Base-by-base conservation (phyloP, 1,284 basidiomycete species). In the Tremellales sp. region DNA sequence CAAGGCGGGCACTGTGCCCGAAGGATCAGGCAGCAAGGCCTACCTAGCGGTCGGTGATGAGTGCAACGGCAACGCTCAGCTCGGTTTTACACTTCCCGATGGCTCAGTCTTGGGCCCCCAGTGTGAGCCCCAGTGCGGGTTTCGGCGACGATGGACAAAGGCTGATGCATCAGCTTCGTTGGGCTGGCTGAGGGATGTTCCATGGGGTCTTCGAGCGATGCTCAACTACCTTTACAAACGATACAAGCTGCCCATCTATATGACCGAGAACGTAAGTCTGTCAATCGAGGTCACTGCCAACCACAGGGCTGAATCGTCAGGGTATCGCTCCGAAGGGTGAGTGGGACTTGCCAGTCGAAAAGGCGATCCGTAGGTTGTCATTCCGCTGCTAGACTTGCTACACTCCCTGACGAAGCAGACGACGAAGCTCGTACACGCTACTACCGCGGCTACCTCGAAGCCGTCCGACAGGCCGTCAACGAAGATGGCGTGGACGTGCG, bases 301-400 rank as follows among this genome's bases (percentile, higher is more conserved):
- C 15, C 6, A 5, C 4, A 52, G 51, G 51, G 44, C 29, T 51
- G 43, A 42, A 37, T 29, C 10, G 36, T 50, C 36, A 50, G 45
- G 84, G 85, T 0, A 87, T 85, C 64, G 79, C 84, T 1, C 81
- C 83, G 52, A 84, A 83, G 65, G 80, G 82, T 61, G 86, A 89
- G 70, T 74, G 78, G 60, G 62, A 59, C 12, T 77, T 81, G 64
- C 59, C 81, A 1, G 57, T 78, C 3, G 78, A 80, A 39, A 75
- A 83, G 44, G 84, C 83, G 12, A 36, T 54, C 22, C 40, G 49
- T 55, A 42, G 7, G 46, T 46, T 13, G 4, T 26, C 27, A 24
- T 13, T 5, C 4, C 33, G 7, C 10, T n/a, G 6, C 11, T n/a
- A n/a, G 7, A 22, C n/a, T 4, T 26, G 27, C 25, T n/a, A n/a